Conservation (phyloP, 352 stramenopile genomes). For the Phytophthora boehmeriae region DNA sequence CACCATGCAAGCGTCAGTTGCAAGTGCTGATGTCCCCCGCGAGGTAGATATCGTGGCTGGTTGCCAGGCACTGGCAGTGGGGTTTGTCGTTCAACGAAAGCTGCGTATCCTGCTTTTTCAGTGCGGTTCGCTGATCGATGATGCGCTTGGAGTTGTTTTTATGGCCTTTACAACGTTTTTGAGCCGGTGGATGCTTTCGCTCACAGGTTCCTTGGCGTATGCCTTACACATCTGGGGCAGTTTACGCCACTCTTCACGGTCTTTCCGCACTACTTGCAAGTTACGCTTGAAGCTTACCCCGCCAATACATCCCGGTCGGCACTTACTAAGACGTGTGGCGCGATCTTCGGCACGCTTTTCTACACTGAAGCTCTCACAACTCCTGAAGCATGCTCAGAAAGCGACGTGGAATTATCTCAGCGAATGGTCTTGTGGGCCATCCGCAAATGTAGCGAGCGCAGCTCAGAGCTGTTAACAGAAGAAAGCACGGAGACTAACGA, state of each 20-base stretch:
- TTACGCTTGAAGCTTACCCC: slow-evolving; percentile 52
- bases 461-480: slow-evolving; percentile 34
- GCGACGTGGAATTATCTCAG: slow-evolving; percentile 18
- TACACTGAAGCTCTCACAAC: slow-evolving; percentile 36
- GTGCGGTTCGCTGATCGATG: slow-evolving; percentile 37
- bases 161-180: slow-evolving; percentile 53
- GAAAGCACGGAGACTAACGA: slow-evolving; percentile 12
- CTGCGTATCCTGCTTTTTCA: slow-evolving; percentile 54
- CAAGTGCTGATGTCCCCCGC: slow-evolving; percentile 16
- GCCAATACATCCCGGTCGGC: slow-evolving; percentile 32
- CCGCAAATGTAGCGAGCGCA: slow-evolving; percentile 45
- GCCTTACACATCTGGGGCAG: slow-evolving; percentile 48
- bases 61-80: slow-evolving; percentile 47
- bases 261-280: slow-evolving; percentile 60
- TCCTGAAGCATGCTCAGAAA: slow-evolving; percentile 6
- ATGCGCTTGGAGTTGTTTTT: slow-evolving; percentile 58
- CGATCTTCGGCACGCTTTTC: slow-evolving; percentile 60
- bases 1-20: slow-evolving; percentile 15
- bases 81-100: slow-evolving; percentile 57
- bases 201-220: slow-evolving; percentile 55
- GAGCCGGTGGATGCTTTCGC: slow-evolving; percentile 56
- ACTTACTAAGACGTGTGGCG: slow-evolving; percentile 49
- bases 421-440: slow-evolving; percentile 60
- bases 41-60: slow-evolving; percentile 45
- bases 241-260: slow-evolving; percentile 57